A percentile compares a stretch with the other conserved stretches of the same genome.
phyloP scores from a whole-genome alignment of 169 alveolate species.

The Plasmodium relictum region DNA sequence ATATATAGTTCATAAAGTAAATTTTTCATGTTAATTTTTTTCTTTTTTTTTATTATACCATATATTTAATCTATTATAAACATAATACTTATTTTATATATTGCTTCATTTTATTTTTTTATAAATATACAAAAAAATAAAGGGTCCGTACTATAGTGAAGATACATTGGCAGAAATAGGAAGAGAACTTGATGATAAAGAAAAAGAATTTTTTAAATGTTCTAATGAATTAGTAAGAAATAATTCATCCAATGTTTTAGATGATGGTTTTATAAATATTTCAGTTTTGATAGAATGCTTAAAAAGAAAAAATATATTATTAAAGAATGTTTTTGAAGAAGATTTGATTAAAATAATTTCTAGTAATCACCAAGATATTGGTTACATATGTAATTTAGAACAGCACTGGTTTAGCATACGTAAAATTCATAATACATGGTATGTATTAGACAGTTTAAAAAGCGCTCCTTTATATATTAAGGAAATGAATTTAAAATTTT shows the following conservation, averaged over 20 bases:
- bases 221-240: constrained; percentile 60
- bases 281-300: constrained; percentile 84
- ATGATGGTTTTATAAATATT: constrained; percentile 85
- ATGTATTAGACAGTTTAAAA: constrained; percentile 85
- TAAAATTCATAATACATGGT: constrained; percentile 86
- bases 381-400: constrained; percentile 86
- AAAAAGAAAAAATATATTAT: constrained; percentile 74
- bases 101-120: constrained; percentile 2
- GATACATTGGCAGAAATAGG: constrained; percentile 85
- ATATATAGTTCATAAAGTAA: background rate
- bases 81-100: background rate
- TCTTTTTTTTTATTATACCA: background rate
- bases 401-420: constrained; percentile 88
- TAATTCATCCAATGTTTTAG: constrained; percentile 82
- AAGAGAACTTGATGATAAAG: constrained; percentile 83
- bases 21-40: background rate
- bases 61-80: background rate
- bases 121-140: background rate
- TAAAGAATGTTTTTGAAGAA: constrained; percentile 55
- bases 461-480: constrained; percentile 80
- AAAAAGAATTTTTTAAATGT: constrained; percentile 69
- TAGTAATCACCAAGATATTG: constrained; percentile 83
- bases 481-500: constrained; percentile 60
- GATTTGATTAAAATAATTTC: constrained; percentile 84
- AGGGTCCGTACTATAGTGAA: constrained; percentile 85